Base-by-base conservation (phyloP, 306 rosid species). In the Vigna trinervia region DNA sequence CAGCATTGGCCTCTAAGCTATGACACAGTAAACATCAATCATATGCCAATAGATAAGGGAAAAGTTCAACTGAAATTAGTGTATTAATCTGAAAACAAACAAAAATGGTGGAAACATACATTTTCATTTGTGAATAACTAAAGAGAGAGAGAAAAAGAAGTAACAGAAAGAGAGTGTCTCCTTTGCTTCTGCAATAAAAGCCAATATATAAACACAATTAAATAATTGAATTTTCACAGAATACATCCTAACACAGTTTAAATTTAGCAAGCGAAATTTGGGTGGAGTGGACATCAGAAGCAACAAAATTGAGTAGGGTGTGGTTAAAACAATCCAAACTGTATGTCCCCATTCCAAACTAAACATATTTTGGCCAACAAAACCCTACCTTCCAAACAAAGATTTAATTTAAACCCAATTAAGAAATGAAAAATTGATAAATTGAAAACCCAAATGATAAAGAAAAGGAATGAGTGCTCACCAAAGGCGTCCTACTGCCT, bases 1-100 rank as follows among this genome's bases (percentile, higher is more conserved):
- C 89, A 8, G 84, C 89, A 63, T 92, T 90, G 47, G 79, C 79
- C 60, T 87, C 81, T 69, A 94, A 30, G 80, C 97, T 89, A 86
- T 45, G 51, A 79, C 69, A 77, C 68, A 39, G 64, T 34, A 71
- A 71, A 54, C 41, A 46, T 59, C 12, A 61, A 23, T 26, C 12
- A 68, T 20, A 41, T 39, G 13, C 76, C 19, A 48, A 26, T 2
- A 54, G 20, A 28, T 8, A 15, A 32, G 51, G 62, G 15, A 72
- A 38, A 73, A 28, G 30, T 8, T 45, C 2, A 65, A 41, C 69
- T 61, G 13, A 78, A 73, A 74, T 41, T 13, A 30, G 56, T 12
- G 23, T 28, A 67, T 48, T 28, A 66, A 48, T 52, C 67, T 32
- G 39, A 70, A 23, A 50, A 57, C 9, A 54, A 54, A 41, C 6